Percentiles rank a stretch among this genome's conserved stretches.
These are phyloP conservation scores for Aspergillus tubingensis DNA, from an alignment of 2,329 filamentous ascomycete genomes.

Conservation along the genomic window DNA sequence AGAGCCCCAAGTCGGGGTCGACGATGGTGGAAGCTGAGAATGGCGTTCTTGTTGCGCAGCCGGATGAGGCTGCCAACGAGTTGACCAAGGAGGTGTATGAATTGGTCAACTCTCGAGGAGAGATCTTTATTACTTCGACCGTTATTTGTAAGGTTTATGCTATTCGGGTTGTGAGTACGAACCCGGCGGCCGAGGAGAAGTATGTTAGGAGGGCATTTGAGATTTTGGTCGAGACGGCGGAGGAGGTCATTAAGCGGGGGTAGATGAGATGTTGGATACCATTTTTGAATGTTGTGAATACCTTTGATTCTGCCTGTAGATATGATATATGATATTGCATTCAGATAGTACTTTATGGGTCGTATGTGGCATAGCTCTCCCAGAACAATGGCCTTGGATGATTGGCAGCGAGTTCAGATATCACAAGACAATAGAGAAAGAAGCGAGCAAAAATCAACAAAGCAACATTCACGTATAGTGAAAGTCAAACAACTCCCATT, in stretches of 20 bases:
- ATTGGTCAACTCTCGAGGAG: slow-evolving; percentile 68
- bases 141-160: slow-evolving; percentile 72
- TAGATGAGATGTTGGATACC: too few relatives aligned
- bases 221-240: slow-evolving; percentile 57
- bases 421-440: too few relatives aligned
- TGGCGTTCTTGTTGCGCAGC: slow-evolving; percentile 20
- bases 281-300: background rate
- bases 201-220: slow-evolving; percentile 74
- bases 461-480: too few relatives aligned
- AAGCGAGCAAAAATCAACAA: too few relatives aligned
- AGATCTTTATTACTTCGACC: slow-evolving; percentile 80
- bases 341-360: too few relatives aligned
- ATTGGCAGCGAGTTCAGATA: too few relatives aligned
- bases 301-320: background rate
- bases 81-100: slow-evolving; percentile 77
- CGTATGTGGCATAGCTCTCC: too few relatives aligned
- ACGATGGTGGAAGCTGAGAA: background rate
- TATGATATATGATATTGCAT: background rate
- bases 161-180: slow-evolving; percentile 78
- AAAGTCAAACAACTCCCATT: too few relatives aligned
- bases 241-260: slow-evolving; percentile 15
- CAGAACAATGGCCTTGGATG: too few relatives aligned
- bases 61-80: slow-evolving; percentile 61
- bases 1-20: slow-evolving; percentile 37
- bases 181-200: slow-evolving; percentile 68